phyloP scores from a whole-genome alignment of 768 basidiomycete genomes.

The Tricholoma matsutake region DNA sequence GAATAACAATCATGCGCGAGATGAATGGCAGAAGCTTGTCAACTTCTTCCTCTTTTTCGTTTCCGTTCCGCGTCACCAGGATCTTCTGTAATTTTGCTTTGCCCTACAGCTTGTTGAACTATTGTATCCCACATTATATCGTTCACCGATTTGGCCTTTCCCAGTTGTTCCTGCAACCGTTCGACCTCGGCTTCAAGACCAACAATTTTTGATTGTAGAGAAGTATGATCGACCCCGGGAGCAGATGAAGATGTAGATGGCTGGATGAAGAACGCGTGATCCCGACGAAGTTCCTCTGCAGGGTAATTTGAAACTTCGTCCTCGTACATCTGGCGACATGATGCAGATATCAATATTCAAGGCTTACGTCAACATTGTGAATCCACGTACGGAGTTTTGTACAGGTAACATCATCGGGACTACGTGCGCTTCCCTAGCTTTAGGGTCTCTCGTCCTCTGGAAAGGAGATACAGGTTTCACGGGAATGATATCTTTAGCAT shows the following conservation, averaged over 20 bases:
- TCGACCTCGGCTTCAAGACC: conserved; percentile 75
- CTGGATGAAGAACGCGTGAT: conserved; percentile 65
- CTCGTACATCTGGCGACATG: conserved; percentile 21
- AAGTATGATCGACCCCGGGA: conserved; percentile 30
- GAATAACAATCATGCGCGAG: background rate
- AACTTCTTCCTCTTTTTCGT: conserved; percentile 31
- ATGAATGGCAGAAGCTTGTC: conserved; percentile 1
- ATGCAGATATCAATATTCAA: background rate
- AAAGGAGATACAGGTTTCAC: conserved; percentile 66
- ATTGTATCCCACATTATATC: conserved; percentile 92
- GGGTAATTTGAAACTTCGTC: conserved; percentile 40
- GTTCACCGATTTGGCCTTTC: conserved; percentile 87
- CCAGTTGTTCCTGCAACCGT: conserved; percentile 63
- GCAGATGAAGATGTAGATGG: conserved; percentile 30
- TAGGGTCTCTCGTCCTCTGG: conserved; percentile 68
- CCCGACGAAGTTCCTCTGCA: conserved; percentile 54
- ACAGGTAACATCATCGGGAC: conserved; percentile 58
- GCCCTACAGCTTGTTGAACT: conserved; percentile 58
- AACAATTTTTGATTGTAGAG: conserved; percentile 53
- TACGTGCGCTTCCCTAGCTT: conserved; percentile 67
- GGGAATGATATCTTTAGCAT: conserved; percentile 58
- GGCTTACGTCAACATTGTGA: background rate
- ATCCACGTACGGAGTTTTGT: conserved; percentile 39
- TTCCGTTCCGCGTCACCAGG: conserved; percentile 21
- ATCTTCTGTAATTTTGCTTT: conserved; percentile 20